Base-by-base conservation (phyloP, 306 rosid genomes). In the Rosa lucieae region DNA sequence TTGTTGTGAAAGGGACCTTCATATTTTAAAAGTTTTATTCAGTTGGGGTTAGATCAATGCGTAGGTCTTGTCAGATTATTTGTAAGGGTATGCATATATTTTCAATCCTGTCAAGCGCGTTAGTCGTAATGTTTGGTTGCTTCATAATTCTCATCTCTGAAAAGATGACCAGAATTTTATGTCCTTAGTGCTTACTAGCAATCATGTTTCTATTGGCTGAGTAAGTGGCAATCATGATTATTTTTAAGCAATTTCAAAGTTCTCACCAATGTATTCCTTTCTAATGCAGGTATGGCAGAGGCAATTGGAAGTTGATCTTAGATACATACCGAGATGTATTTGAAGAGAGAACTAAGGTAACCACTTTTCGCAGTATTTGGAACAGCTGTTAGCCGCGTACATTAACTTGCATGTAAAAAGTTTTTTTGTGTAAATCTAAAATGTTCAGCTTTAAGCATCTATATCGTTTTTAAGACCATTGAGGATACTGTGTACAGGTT, bases 271-370 rank as follows among this genome's bases (percentile, higher is more conserved):
- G 21, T 5, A 80, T 67, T 82, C 2, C 14, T 74, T 78, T 82
- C 73, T 65, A 49, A 42, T 82, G 55, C 76, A 93, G 98, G 87
- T 89, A 85, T 87, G 97, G 98, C 10, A 89, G 53, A 78, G 98
- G 98, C 63, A 87, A 81, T 72, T 93, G 98, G 98, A 85, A 86
- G 51, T 40, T 77, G 32, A 93, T 93, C 67, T 77, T 86, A 69
- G 85, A 71, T 21, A 63, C 62, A 82, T 77, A 86, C 76, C 82
- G 72, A 12, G 86, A 90, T 39, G 75, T 85, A 76, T 91, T 93
- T 72, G 86, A 85, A 47, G 86, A 80, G 75, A 88, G 98, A 86
- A 91, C 86, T 37, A 91, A 88, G 78, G 98, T 93, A 85, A 72
- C 82, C 43, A 73, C 21, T 72, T 61, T 51, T 32, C 78, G 32